A percentile compares a stretch with the other conserved stretches of the same genome.
Conservation (phyloP, 768 basidiomycete genomes). For the Tricholoma saponaceum region DNA sequence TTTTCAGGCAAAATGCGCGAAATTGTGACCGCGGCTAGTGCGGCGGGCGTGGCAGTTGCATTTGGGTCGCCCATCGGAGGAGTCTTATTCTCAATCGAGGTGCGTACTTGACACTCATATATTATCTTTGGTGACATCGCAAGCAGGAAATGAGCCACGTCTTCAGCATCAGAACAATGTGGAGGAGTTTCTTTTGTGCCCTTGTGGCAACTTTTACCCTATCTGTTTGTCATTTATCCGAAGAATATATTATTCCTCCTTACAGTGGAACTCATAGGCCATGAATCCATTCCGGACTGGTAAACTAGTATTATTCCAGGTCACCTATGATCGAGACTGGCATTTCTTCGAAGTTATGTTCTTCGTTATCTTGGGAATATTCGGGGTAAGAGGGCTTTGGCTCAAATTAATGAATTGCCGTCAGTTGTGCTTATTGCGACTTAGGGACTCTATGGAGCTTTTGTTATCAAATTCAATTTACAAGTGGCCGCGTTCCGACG, state of each 20-base stretch:
- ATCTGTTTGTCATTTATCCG: conserved; percentile 56
- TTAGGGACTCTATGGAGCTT: conserved; percentile 97
- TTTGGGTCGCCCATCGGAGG: conserved; percentile 99
- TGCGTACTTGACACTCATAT: conserved; percentile 21
- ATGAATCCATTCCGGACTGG: conserved; percentile 99
- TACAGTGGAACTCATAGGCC: conserved; percentile 45
- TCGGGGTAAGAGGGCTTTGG: conserved; percentile 63
- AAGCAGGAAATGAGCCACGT: conserved; percentile 95
- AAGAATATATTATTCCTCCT: conserved; percentile 2
- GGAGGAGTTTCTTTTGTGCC: conserved; percentile 97
- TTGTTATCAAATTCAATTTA: conserved; percentile 95
- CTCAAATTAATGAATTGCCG: background rate
- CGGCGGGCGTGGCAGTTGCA: conserved; percentile 97
- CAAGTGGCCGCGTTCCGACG: conserved; percentile 93
- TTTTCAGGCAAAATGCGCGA: conserved; percentile 75
- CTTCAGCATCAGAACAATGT: conserved; percentile 98
- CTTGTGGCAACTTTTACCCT: conserved; percentile 94
- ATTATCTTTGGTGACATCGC: background rate
- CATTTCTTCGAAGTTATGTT: conserved; percentile 99
- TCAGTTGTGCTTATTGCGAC: background rate
- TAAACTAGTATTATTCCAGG: conserved; percentile 96
- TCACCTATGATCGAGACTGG: conserved; percentile 97
- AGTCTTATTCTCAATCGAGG: conserved; percentile 96
- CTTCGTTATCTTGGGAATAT: conserved; percentile 92
- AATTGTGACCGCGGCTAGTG: conserved; percentile 91